phyloP scores from a whole-genome alignment of 73 alveolate species.

The Uronychia binucleata region DNA sequence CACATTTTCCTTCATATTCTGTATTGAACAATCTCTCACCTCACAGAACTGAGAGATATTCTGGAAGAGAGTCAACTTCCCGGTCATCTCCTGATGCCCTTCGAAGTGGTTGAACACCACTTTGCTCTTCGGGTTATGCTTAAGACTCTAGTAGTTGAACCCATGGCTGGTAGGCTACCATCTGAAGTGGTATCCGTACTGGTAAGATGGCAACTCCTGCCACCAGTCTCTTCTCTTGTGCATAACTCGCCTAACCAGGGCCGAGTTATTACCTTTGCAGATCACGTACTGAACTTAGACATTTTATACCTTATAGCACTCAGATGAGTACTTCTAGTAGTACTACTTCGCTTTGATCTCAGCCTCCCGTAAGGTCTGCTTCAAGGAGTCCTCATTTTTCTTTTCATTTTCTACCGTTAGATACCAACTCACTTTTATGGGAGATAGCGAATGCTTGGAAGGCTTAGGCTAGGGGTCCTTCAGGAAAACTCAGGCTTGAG shows the following conservation, averaged over 20 bases:
- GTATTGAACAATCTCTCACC: not conserved
- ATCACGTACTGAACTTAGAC: not conserved
- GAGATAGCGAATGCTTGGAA: not conserved
- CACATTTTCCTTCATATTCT: conserved; percentile 32
- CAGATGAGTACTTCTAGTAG: not conserved
- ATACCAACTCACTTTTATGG: not conserved
- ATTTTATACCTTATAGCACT: not conserved
- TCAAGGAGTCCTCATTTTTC: not conserved
- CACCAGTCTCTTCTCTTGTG: not conserved
- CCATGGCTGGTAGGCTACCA: not conserved
- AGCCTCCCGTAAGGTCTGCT: no score
- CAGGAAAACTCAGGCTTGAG: not conserved
- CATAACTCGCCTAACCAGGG: not conserved
- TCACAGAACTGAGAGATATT: conserved; percentile 12
- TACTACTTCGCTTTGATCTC: no score
- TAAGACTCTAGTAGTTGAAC: not conserved
- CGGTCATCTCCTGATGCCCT: conserved; percentile 31
- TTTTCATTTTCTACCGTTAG: not conserved
- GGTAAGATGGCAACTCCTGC: not conserved
- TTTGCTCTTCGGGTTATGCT: not conserved
- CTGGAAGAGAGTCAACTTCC: conserved; percentile 29
- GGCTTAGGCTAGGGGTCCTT: not conserved
- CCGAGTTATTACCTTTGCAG: not conserved
- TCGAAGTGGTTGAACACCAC: conserved; percentile 37
- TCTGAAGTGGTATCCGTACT: not conserved